phyloP scores from a whole-genome alignment of 2,329 filamentous ascomycete genomes.

The Colletotrichum scovillei region DNA sequence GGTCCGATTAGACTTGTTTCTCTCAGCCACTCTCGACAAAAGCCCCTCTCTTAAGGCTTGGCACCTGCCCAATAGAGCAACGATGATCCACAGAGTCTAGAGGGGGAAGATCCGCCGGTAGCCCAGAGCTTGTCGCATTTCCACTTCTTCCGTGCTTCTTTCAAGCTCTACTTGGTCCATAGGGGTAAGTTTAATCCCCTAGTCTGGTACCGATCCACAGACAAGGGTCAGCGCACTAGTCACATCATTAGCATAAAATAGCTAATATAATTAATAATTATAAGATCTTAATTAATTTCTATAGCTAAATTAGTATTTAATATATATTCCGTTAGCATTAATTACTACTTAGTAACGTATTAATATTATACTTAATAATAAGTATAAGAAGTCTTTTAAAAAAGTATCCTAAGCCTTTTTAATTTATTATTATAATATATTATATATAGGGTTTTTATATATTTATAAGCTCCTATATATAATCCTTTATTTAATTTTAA shows the following conservation, averaged over 20 bases:
- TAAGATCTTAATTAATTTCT: no score
- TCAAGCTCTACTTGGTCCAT: neutral
- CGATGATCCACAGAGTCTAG: slow-evolving; percentile 21
- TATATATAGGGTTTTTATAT: neutral
- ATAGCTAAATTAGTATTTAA: no score
- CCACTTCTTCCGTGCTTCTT: neutral
- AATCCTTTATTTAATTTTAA: slow-evolving; percentile 6
- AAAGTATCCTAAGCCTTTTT: neutral
- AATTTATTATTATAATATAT: neutral
- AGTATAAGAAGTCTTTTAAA: neutral
- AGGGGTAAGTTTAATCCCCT: no score
- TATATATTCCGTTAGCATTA: no score
- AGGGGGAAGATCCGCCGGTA: neutral
- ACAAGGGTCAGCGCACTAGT: no score
- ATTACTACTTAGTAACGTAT: neutral
- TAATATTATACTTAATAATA: neutral
- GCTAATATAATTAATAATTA: no score
- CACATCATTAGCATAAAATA: no score
- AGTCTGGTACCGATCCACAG: no score
- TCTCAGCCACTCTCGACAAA: slow-evolving; percentile 16
- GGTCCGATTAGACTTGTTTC: slow-evolving; percentile 3
- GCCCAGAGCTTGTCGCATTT: slow-evolving; percentile 1
- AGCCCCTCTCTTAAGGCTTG: slow-evolving; percentile 29
- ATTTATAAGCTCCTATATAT: neutral
- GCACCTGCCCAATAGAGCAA: slow-evolving; percentile 33